A percentile compares a stretch with the other conserved stretches of the same genome.
These are phyloP conservation scores for Mycena belliarum DNA, from an alignment of 768 basidiomycete species.

Conservation along the genomic window DNA sequence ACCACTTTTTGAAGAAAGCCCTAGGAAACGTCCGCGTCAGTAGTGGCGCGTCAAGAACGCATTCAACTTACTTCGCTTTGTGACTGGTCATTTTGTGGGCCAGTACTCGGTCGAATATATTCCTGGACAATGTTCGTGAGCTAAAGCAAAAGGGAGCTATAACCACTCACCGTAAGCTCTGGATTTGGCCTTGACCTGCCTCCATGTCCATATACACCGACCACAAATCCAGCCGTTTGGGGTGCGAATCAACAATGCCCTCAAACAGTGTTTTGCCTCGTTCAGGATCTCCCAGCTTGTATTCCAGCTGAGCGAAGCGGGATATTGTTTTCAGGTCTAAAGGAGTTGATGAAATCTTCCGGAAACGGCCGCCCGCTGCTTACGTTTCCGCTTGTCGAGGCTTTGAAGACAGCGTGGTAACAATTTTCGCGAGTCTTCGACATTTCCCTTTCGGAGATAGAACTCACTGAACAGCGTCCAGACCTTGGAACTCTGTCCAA, in stretches of 20 bases:
- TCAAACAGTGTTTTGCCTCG: constrained; percentile 96
- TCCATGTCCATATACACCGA: constrained; percentile 98
- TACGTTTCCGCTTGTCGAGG: constrained; percentile 92
- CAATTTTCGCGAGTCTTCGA: constrained; percentile 82
- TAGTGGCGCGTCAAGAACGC: background rate
- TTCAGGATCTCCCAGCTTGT: constrained; percentile 91
- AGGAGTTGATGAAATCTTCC: background rate
- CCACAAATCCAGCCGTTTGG: constrained; percentile 95
- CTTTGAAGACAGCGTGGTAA: constrained; percentile 87
- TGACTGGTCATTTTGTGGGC: constrained; percentile 87
- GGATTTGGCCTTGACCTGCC: constrained; percentile 75
- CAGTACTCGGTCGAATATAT: constrained; percentile 84
- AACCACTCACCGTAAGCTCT: constrained; percentile 62
- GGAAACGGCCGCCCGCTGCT: constrained; percentile 29
- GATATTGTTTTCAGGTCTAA: constrained; percentile 94
- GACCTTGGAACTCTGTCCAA: constrained; percentile 87
- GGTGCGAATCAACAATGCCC: constrained; percentile 93
- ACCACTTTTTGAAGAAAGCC: constrained; percentile 97
- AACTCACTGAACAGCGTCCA: constrained; percentile 91
- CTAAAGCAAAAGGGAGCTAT: background rate
- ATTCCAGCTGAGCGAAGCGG: constrained; percentile 93
- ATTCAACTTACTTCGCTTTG: constrained; percentile 83
- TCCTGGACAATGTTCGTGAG: constrained; percentile 47
- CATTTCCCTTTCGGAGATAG: constrained; percentile 69
- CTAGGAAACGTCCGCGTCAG: constrained; percentile 45